phyloP scores from a whole-genome alignment of 1,139 yeast species.

The Kodamaea sp. region DNA sequence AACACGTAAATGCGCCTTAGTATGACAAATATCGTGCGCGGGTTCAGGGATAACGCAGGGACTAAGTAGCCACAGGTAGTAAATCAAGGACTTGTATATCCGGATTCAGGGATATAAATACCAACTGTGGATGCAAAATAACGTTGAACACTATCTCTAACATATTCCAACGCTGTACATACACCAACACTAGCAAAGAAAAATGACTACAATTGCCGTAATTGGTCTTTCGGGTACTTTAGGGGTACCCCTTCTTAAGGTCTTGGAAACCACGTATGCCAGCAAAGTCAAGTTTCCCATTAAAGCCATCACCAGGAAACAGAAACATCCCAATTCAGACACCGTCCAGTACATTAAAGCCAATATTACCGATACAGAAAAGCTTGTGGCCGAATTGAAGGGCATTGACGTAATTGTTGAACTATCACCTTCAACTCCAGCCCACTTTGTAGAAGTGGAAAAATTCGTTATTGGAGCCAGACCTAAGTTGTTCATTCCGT shows the following conservation, averaged over 20 bases:
- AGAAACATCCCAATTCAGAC: constrained; percentile 32
- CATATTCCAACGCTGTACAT: too few relatives aligned
- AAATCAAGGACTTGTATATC: too few relatives aligned
- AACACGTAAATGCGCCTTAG: too few relatives aligned
- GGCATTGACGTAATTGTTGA: constrained; percentile 56
- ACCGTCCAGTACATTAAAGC: constrained; percentile 41
- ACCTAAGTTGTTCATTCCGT: constrained; percentile 58
- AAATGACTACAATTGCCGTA: neutral
- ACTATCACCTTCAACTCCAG: constrained; percentile 31
- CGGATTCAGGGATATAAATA: too few relatives aligned
- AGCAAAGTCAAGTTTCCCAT: constrained; percentile 49
- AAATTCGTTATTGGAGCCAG: constrained; percentile 38
- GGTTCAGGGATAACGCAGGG: too few relatives aligned
- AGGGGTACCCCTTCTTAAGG: constrained; percentile 37
- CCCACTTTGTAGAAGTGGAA: constrained; percentile 23
- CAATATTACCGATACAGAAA: constrained; percentile 23
- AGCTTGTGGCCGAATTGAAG: constrained; percentile 32
- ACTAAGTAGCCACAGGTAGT: too few relatives aligned
- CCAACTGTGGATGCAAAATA: too few relatives aligned
- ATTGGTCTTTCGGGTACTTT: neutral
- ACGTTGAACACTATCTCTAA: too few relatives aligned
- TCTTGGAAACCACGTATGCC: constrained; percentile 45
- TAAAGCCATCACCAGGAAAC: constrained; percentile 45
- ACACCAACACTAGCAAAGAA: too few relatives aligned
- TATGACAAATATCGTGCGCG: too few relatives aligned